These are phyloP conservation scores for Viola pubescens DNA, from an alignment of 441 rosid genomes.

Conservation along the genomic window DNA sequence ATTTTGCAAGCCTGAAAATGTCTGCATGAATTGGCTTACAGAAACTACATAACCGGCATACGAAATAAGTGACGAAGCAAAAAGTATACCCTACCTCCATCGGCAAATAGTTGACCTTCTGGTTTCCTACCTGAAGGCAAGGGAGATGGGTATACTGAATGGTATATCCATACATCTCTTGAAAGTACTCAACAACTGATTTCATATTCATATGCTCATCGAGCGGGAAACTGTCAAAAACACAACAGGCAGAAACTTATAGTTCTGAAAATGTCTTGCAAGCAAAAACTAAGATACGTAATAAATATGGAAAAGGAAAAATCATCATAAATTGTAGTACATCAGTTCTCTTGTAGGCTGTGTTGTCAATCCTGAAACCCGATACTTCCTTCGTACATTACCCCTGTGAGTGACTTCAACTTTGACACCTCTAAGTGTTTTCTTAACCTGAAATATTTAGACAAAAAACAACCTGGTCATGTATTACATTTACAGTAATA, in stretches of 20 bases:
- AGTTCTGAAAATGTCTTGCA: background rate
- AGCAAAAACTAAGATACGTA: background rate
- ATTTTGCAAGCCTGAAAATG: constrained; percentile 40
- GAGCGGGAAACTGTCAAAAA: constrained; percentile 31
- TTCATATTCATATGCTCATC: constrained; percentile 42
- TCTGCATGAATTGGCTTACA: background rate
- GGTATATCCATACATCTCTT: constrained; percentile 35
- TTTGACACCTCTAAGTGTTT: constrained; percentile 47
- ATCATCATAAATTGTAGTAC: constrained; percentile 17
- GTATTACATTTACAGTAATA: no score
- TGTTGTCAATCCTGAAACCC: constrained; percentile 38
- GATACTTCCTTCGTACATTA: constrained; percentile 36
- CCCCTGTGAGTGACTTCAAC: constrained; percentile 48
- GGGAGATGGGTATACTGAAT: constrained; percentile 35
- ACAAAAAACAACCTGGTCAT: constrained; percentile 2
- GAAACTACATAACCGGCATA: constrained; percentile 1
- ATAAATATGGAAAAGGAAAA: constrained; percentile 1
- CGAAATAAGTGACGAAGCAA: background rate
- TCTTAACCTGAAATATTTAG: constrained; percentile 32
- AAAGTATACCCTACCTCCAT: constrained; percentile 32
- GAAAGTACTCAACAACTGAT: constrained; percentile 42
- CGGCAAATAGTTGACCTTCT: constrained; percentile 39
- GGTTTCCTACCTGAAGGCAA: constrained; percentile 45
- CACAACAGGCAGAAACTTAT: background rate
- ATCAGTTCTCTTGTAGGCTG: constrained; percentile 41